Percentiles rank a stretch among this genome's conserved stretches.
phyloP scores from a whole-genome alignment of 2,329 filamentous ascomycete genomes.

The Cladosporium sp. region DNA sequence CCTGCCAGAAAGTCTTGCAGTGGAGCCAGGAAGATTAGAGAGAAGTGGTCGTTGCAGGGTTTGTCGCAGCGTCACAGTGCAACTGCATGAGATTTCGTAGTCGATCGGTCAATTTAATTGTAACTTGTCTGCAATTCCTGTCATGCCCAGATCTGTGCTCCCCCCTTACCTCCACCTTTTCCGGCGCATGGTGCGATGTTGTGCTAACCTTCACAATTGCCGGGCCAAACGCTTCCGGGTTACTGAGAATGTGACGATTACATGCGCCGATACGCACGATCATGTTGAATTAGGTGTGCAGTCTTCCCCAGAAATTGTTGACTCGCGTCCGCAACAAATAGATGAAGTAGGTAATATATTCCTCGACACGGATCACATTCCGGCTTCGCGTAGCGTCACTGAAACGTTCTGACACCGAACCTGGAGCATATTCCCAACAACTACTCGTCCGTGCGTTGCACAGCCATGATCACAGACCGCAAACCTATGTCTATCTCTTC shows the following conservation, averaged over 20 bases:
- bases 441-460: constrained; percentile 1
- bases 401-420: background rate
- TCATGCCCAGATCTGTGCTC: background rate
- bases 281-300: background rate
- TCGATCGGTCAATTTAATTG: background rate
- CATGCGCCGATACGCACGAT: background rate
- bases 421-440: background rate
- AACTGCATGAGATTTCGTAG: background rate
- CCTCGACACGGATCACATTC: background rate
- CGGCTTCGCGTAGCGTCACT: background rate
- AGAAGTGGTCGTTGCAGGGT: background rate
- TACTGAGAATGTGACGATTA: background rate
- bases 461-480: constrained; percentile 15
- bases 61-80: background rate
- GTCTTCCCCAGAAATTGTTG: background rate
- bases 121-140: background rate
- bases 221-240: background rate
- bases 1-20: constrained; percentile 46
- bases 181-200: background rate
- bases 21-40: constrained; percentile 40
- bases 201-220: background rate
- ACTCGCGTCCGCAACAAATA: background rate
- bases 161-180: background rate
- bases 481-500: background rate
- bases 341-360: background rate